These are phyloP conservation scores for Amauroascus niger DNA, from an alignment of 2,329 filamentous ascomycete species.

Conservation along the genomic window DNA sequence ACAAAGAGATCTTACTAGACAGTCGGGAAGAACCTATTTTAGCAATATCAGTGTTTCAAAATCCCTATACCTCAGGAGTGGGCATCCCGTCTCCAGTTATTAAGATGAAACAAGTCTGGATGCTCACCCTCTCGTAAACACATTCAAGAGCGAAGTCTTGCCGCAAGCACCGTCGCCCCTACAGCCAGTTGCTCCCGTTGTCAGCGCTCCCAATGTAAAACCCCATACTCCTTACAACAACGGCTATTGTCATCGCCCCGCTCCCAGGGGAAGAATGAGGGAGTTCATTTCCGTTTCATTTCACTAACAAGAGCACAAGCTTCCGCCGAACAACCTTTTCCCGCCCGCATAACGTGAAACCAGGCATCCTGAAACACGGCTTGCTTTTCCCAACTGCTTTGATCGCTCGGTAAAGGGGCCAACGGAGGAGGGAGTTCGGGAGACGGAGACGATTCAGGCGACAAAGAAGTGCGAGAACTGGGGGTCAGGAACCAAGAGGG, in stretches of 20 bases:
- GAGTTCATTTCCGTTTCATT: background rate
- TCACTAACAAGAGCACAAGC: constrained; percentile 71
- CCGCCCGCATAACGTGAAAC: constrained; percentile 49
- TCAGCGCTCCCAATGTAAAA: background rate
- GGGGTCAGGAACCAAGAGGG: background rate
- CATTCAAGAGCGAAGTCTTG: constrained; percentile 93
- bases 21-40: constrained; percentile 80
- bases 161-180: constrained; percentile 94
- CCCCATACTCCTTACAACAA: background rate
- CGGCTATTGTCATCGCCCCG: background rate
- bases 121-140: constrained; percentile 88
- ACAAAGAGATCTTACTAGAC: constrained; percentile 56
- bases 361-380: constrained; percentile 37
- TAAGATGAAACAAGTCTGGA: background rate
- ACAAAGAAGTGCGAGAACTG: background rate
- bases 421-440: background rate
- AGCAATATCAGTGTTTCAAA: constrained; percentile 6
- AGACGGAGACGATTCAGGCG: background rate
- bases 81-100: too few relatives aligned
- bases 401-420: background rate
- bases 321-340: constrained; percentile 88
- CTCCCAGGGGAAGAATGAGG: background rate
- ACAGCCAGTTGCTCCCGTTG: constrained; percentile 10
- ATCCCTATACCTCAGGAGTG: too few relatives aligned
- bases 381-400: background rate